Percentiles rank a stretch among this genome's conserved stretches.
Evolutionary conservation across 192 early-diverging fungal species (phyloP).

Genomic region (Podila epigama): DNA sequence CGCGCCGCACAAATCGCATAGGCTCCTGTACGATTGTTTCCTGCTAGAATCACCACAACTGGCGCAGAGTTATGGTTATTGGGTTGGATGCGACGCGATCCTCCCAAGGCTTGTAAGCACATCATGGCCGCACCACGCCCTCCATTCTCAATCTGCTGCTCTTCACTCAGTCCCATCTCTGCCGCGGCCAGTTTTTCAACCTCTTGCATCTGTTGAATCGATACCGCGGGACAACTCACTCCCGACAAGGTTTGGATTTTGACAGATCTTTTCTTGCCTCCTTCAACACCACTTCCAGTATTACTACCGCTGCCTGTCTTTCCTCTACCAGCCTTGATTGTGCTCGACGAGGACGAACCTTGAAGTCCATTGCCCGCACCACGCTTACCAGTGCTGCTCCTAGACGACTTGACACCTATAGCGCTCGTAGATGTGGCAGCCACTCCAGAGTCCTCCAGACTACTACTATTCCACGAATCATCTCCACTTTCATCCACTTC

Average conservation of each 20-base stretch:
- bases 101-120: slow-evolving; percentile 77
- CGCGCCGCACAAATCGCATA: slow-evolving; percentile 76
- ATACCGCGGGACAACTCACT: slow-evolving; percentile 64
- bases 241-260: slow-evolving; percentile 60
- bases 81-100: slow-evolving; percentile 74
- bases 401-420: not conserved
- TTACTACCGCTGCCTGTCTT: slow-evolving; percentile 14
- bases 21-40: slow-evolving; percentile 77
- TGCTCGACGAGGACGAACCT: slow-evolving; percentile 2
- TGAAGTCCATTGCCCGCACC: not conserved
- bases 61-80: slow-evolving; percentile 80
- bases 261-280: slow-evolving; percentile 27
- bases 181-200: slow-evolving; percentile 60
- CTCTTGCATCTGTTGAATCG: slow-evolving; percentile 69
- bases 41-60: slow-evolving; percentile 73
- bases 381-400: not conserved
- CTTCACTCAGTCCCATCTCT: slow-evolving; percentile 73
- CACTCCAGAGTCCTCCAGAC: slow-evolving; percentile 17
- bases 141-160: slow-evolving; percentile 83
- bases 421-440: not conserved
- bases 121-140: slow-evolving; percentile 76
- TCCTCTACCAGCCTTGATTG: not conserved
- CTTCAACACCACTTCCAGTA: slow-evolving; percentile 10
- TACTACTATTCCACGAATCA: slow-evolving; percentile 43
- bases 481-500: slow-evolving; percentile 13